Evolutionary conservation across 352 stramenopile species (phyloP).

Genomic region (Phytophthora litchii): DNA sequence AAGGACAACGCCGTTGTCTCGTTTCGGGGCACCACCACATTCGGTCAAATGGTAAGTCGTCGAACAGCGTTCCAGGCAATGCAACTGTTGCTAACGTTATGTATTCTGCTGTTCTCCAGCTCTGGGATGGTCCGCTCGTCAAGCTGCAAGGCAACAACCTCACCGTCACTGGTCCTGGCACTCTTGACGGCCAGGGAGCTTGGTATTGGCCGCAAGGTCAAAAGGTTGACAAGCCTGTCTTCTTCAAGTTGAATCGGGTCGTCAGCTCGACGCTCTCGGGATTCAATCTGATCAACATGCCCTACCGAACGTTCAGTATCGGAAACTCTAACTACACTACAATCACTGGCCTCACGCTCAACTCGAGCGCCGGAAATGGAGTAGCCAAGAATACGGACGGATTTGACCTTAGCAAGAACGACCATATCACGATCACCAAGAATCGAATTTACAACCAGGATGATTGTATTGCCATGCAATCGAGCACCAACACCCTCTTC

Average conservation of each 20-base stretch:
- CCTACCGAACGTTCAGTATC: conserved; percentile 17
- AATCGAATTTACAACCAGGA: conserved; percentile 38
- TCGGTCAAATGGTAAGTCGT: conserved; percentile 25
- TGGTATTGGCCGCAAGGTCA: conserved; percentile 42
- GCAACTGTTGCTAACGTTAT: neutral
- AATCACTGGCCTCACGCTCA: conserved; percentile 19
- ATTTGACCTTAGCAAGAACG: conserved; percentile 34
- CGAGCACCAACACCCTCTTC: conserved; percentile 25
- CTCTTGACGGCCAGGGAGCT: conserved; percentile 36
- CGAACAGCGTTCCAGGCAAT: neutral
- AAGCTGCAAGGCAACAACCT: conserved; percentile 35
- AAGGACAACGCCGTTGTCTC: conserved; percentile 28
- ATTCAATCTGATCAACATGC: conserved; percentile 37
- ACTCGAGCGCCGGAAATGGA: conserved; percentile 22
- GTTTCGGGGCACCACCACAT: conserved; percentile 36
- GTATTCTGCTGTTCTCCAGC: conserved; percentile 1
- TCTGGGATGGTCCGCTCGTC: conserved; percentile 36
- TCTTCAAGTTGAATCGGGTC: conserved; percentile 18
- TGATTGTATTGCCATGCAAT: conserved; percentile 25
- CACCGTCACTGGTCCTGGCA: conserved; percentile 33
- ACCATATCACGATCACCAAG: conserved; percentile 32
- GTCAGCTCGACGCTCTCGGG: conserved; percentile 31
- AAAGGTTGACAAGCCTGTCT: conserved; percentile 21
- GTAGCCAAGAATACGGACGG: conserved; percentile 24
- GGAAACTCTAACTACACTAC: conserved; percentile 24